Base-by-base conservation (phyloP, 129 eudicot species). In the Tagetes patula region DNA sequence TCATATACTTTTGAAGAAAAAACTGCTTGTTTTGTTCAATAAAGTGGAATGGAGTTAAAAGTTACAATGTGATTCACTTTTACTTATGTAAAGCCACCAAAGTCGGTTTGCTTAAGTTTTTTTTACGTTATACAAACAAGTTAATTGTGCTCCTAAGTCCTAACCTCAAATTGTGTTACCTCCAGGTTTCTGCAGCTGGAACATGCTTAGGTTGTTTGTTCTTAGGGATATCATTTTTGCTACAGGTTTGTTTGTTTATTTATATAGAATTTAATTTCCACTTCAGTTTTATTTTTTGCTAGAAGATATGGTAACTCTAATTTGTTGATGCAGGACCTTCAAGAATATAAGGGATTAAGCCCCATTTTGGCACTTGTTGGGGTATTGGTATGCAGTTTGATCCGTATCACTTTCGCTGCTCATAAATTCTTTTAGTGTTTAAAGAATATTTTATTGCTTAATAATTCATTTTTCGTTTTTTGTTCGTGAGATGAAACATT, bases 361-460 rank as follows among this genome's bases (percentile, higher is more conserved):
- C 98, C 98, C 46, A 41, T 72, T 64, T 73, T 93, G 82, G 98
- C 96, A 47, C 84, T 93, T 49, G 62, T 75, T 8, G 98, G 96
- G 49, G 89, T 92, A 69, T 71, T 92, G 96, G 98, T 92, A 79
- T 47, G 83, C 75, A 67, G 14, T 69, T 79, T 31, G n/a, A 46
- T 45, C 38, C 58, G 30, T 32, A 27, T 30, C 39, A 69, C 47
- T 79, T 58, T 58, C 64, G 39, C 32, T 58, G 64, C n/a, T 58
- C 3, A 7, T 54, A 1, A 6, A 20, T 54, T 54, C 6, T 34
- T 14, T 54, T 54, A 52, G 4, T 55, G 62, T 6, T 1, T 6
- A 1, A 30, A 27, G 37, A 30, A n/a, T 13, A 4, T n/a, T 14
- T 59, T 32, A 59, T 10, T 14, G 65, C 20, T 59, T 59, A 2